Evolutionary conservation across 495 filamentous ascomycete species (phyloP).

Genomic region (Aspergillus homomorphus): DNA sequence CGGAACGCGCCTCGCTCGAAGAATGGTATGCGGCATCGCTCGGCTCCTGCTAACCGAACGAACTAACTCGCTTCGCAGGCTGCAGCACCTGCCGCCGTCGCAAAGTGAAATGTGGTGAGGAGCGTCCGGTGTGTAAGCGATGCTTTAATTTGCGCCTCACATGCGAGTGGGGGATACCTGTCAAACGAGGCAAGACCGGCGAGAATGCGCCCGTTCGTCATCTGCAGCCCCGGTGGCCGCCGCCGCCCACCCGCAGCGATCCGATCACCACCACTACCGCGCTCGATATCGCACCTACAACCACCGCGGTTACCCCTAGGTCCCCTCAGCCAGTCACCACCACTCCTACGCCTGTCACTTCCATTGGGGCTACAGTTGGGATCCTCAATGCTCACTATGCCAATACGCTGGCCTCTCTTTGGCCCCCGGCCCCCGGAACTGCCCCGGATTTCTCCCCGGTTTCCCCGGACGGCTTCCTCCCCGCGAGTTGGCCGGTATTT

Average conservation of each 20-base stretch:
- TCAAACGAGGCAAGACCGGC: conserved; percentile 28
- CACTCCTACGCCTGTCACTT: neutral
- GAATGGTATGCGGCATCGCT: conserved; percentile 29
- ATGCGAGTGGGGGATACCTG: conserved; percentile 40
- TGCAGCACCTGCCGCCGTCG: conserved; percentile 54
- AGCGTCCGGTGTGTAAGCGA: conserved; percentile 47
- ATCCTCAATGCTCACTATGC: conserved; percentile 10
- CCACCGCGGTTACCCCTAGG: neutral
- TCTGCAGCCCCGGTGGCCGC: conserved; percentile 29
- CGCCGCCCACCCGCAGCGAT: conserved; percentile 6
- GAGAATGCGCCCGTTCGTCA: conserved; percentile 26
- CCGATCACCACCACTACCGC: conserved; percentile 5
- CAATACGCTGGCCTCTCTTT: neutral
- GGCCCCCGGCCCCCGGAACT: neutral
- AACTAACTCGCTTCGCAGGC: conserved; percentile 23
- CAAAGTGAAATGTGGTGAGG: conserved; percentile 56
- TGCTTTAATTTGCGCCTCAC: conserved; percentile 35
- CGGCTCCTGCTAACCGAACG: neutral
- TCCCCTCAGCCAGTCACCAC: neutral
- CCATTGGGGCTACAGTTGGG: neutral
- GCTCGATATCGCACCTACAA: neutral
- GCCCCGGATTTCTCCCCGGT: conserved; percentile 9
- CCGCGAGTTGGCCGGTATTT: neutral
- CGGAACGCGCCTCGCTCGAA: conserved; percentile 48
- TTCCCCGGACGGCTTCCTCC: conserved; percentile 11